A percentile compares a stretch with the other conserved stretches of the same genome.
phyloP scores from a whole-genome alignment of 345 rosid species.

The Alliaria petiolata region DNA sequence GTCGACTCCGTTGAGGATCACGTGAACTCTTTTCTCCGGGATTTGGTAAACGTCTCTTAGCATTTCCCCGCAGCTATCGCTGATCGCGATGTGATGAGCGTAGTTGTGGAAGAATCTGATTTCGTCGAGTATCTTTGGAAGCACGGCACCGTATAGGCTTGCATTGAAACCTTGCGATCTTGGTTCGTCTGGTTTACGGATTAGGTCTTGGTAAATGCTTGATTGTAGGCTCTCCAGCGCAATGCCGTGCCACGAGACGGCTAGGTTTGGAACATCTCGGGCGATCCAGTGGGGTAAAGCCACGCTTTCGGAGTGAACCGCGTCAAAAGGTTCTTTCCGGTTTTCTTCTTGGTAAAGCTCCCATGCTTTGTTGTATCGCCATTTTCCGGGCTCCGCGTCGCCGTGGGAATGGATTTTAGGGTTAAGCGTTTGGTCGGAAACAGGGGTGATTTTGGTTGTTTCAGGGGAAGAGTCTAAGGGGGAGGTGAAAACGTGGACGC shows the following conservation, averaged over 20 bases:
- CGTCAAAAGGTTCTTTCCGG: conserved; percentile 54
- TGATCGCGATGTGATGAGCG: conserved; percentile 81
- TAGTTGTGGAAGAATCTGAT: conserved; percentile 80
- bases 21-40: conserved; percentile 75
- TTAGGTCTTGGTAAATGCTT: conserved; percentile 68
- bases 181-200: conserved; percentile 57
- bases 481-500: conserved; percentile 80
- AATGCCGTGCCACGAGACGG: conserved; percentile 93
- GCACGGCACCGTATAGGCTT: conserved; percentile 50
- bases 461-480: conserved; percentile 37
- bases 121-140: conserved; percentile 68
- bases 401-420: conserved; percentile 65
- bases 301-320: conserved; percentile 87
- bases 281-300: conserved; percentile 81
- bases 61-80: conserved; percentile 97
- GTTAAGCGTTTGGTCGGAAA: neutral
- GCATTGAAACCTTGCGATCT: conserved; percentile 47
- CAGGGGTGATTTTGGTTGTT: conserved; percentile 13
- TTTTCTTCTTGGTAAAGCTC: conserved; percentile 69
- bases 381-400: conserved; percentile 68
- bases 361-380: conserved; percentile 83
- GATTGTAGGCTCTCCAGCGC: conserved; percentile 87
- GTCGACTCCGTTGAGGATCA: conserved; percentile 82
- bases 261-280: conserved; percentile 54
- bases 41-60: conserved; percentile 85